These are phyloP conservation scores for Quercus alba DNA, from an alignment of 306 rosid species.

Conservation along the genomic window DNA sequence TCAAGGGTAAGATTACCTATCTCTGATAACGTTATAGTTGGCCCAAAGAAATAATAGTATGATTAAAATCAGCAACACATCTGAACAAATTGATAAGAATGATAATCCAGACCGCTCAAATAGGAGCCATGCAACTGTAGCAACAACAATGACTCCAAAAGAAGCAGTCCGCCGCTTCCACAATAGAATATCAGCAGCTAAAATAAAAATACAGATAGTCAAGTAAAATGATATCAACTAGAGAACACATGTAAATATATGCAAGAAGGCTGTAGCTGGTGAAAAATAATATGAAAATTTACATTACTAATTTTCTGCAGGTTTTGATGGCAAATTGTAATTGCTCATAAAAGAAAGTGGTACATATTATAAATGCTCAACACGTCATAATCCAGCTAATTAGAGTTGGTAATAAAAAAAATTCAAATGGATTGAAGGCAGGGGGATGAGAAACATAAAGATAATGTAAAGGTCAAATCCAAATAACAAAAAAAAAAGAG, in stretches of 20 bases:
- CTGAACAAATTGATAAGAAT: slow-evolving; percentile 77
- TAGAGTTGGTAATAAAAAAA: neutral
- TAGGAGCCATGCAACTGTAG: slow-evolving; percentile 73
- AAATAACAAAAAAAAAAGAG: neutral
- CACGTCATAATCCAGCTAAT: neutral
- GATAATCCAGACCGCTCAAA: slow-evolving; percentile 67
- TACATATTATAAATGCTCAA: neutral
- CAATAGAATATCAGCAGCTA: slow-evolving; percentile 76
- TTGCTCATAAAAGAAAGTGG: neutral
- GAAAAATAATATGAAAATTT: neutral
- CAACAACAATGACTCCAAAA: slow-evolving; percentile 58
- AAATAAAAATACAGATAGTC: slow-evolving; percentile 10
- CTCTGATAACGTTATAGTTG: slow-evolving; percentile 65
- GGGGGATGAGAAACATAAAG: neutral
- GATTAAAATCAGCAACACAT: slow-evolving; percentile 81
- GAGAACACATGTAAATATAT: neutral
- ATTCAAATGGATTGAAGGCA: neutral
- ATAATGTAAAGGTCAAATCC: neutral
- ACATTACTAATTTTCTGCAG: neutral
- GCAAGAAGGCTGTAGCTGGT: neutral
- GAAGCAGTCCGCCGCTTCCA: slow-evolving; percentile 77
- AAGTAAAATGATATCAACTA: neutral
- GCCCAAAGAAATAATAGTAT: slow-evolving; percentile 61
- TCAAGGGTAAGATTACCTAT: slow-evolving; percentile 43
- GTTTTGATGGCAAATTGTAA: neutral